A percentile compares a stretch with the other conserved stretches of the same genome.
Conservation (phyloP, 345 rosid genomes). For the Arabis alpina region DNA sequence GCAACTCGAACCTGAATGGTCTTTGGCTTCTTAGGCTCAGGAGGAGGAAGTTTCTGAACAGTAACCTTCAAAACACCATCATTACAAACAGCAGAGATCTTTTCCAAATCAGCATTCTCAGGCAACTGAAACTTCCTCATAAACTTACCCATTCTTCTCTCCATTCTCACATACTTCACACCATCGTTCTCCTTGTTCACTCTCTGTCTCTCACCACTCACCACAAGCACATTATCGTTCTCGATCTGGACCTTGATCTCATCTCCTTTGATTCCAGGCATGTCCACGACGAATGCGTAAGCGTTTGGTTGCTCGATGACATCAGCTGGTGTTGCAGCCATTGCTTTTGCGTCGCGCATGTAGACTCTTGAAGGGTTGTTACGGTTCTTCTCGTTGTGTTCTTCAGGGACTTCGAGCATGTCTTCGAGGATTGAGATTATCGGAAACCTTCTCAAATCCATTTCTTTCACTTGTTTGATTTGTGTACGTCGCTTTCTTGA, state of each 20-base stretch:
- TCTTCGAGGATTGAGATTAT: conserved; percentile 56
- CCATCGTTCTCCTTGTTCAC: conserved; percentile 64
- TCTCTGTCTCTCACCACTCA: conserved; percentile 66
- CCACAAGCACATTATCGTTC: conserved; percentile 67
- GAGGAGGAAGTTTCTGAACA: conserved; percentile 76
- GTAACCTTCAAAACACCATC: conserved; percentile 82
- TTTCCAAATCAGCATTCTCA: conserved; percentile 68
- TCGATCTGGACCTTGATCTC: conserved; percentile 82
- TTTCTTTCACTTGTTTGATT: not conserved
- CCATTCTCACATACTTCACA: conserved; percentile 73
- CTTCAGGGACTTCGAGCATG: conserved; percentile 55
- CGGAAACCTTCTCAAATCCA: conserved; percentile 58
- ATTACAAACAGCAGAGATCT: conserved; percentile 63
- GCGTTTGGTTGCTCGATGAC: conserved; percentile 61
- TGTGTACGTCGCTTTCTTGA: not conserved
- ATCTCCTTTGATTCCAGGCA: conserved; percentile 75
- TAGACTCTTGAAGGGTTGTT: conserved; percentile 61
- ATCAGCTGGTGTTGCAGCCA: conserved; percentile 88
- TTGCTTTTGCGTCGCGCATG: conserved; percentile 71
- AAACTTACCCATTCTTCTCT: conserved; percentile 75
- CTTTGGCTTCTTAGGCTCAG: conserved; percentile 77
- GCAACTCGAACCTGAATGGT: conserved; percentile 77
- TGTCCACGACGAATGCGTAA: conserved; percentile 67
- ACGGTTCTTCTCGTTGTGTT: conserved; percentile 40
- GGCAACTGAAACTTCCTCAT: conserved; percentile 77